Evolutionary conservation across 1,139 yeast genomes (phyloP), one percentile per base, ranked within the genome.

Genomic region (Pneumocystis canis): DNA sequence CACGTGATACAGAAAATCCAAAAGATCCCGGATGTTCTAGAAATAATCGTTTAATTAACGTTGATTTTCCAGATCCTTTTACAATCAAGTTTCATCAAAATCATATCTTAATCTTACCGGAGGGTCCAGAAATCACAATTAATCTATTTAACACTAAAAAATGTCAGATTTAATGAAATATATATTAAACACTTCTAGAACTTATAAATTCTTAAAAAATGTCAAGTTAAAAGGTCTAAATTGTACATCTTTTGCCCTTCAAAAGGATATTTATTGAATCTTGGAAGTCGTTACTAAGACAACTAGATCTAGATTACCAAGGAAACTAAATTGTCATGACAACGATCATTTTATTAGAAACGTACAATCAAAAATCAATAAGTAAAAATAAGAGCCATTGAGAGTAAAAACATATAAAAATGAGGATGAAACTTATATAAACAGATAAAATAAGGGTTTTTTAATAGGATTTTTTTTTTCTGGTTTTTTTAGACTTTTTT

Each of bases 111-210:
- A 11, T 33, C 60, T 65, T 65, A 68, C 96, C 99, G 63, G 96
- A 88, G 63, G 98, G 98, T 67, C 98, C 98, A 58, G 97, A 89
- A 67, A 92, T 82, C 67, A 92, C 97, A 69, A 92, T 85, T 64
- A 97, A 97, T 76, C 95, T 84, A 66, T 80, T 56, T 1, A 47
- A 25, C n/a, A 25, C 31, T 28, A 18, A 5, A 47, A 47, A 47
- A 5, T 47, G 3, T 9, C 20, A 25, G 11, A 25, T 11, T 25
- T 5, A 47, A 25, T 4, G 14, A 6, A 47, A 47, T 35, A 32
- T 14, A 16, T 11, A 35, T 14, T 35, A 11, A 7, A 14, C 3
- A 7, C n/a, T 1, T 35, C 11, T n/a, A 14, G 11, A 14, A 1
- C n/a, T 14, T n/a, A 35, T 35, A 7, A 35, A 35, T 2, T 14